phyloP scores from a whole-genome alignment of 2,329 filamentous ascomycete species.

The Epichloe brachyelytri region DNA sequence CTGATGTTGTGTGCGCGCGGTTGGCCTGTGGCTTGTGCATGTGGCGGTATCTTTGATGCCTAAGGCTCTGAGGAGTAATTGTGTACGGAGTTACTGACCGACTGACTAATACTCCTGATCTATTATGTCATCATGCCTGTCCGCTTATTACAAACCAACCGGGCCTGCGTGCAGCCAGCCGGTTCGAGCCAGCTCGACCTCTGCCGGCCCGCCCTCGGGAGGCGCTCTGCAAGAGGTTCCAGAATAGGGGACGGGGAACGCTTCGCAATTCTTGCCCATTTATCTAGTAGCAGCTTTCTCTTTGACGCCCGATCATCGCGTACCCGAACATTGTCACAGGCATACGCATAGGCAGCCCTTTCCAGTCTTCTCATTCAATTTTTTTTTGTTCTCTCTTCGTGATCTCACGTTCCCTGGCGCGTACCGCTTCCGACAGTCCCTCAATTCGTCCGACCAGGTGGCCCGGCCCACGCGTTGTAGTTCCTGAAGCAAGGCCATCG shows the following conservation, averaged over 20 bases:
- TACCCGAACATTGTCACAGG: not conserved
- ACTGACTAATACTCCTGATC: not conserved
- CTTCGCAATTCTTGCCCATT: conserved; percentile 4
- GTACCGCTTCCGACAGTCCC: not conserved
- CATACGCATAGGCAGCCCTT: not conserved
- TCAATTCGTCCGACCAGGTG: not conserved
- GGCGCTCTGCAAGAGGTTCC: not conserved
- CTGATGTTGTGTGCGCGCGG: not conserved
- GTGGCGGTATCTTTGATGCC: not conserved
- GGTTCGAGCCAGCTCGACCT: not conserved
- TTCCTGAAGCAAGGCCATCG: not conserved
- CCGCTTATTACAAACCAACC: no score
- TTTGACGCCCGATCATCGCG: not conserved
- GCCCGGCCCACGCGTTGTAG: conserved; percentile 3
- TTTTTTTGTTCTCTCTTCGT: not conserved
- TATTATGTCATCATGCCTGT: no score
- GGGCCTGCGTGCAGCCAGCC: not conserved
- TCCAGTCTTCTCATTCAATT: not conserved
- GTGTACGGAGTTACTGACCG: no score
- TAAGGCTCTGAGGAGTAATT: not conserved
- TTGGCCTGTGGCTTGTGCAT: not conserved
- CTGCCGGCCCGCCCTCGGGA: not conserved
- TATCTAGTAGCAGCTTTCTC: not conserved
- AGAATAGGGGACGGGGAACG: conserved; percentile 9
- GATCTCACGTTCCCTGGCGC: no score